Evolutionary conservation across 2,329 filamentous ascomycete genomes (phyloP).

Genomic region (Nothopassalora personata): DNA sequence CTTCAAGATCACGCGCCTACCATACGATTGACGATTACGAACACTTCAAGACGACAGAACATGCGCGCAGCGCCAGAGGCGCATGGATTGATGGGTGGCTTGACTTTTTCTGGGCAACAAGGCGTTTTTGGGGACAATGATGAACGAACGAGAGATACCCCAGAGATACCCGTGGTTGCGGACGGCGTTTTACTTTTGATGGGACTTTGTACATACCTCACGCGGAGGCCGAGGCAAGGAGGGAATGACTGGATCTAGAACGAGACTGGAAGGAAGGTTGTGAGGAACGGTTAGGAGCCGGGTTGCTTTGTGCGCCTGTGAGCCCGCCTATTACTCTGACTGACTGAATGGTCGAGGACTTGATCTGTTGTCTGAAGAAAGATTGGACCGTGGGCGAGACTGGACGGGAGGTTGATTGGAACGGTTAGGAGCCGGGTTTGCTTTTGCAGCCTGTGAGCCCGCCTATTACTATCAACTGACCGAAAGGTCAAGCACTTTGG

Average conservation of each 20-base stretch:
- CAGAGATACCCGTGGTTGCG: neutral
- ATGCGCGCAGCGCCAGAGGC: neutral
- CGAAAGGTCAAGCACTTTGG: neutral
- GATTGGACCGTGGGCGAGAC: neutral
- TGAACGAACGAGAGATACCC: neutral
- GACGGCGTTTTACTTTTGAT: neutral
- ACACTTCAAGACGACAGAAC: neutral
- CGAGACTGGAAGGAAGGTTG: neutral
- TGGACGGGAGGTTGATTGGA: neutral
- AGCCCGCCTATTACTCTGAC: neutral
- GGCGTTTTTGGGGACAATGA: neutral
- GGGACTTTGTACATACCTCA: neutral
- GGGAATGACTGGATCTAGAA: neutral
- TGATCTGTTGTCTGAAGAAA: neutral
- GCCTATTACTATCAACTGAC: neutral
- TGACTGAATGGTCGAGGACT: neutral
- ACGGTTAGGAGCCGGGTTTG: neutral
- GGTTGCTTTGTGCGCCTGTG: neutral
- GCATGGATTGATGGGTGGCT: neutral
- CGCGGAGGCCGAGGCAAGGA: neutral
- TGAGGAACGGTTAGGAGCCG: neutral
- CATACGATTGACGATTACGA: neutral
- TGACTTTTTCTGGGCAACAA: neutral
- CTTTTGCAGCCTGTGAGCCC: neutral
- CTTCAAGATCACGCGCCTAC: neutral